Conservation (phyloP, 2,329 filamentous ascomycete genomes). For the Neoarthrinium moseri region DNA sequence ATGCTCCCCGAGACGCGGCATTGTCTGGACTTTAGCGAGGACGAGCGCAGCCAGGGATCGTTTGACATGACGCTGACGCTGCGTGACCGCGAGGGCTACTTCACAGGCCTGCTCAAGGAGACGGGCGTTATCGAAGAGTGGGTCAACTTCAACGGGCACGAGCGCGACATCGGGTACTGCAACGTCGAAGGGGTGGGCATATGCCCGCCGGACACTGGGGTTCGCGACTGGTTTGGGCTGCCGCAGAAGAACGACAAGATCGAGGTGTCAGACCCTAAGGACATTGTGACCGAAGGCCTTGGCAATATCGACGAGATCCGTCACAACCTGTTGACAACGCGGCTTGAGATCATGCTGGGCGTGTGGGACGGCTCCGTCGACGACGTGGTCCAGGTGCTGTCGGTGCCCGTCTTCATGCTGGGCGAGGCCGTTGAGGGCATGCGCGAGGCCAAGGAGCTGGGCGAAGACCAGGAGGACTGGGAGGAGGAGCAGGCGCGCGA, state of each 20-base stretch:
- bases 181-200: background rate
- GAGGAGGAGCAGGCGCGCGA: conserved; percentile 20
- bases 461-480: conserved; percentile 21
- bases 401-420: conserved; percentile 18
- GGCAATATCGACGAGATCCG: conserved; percentile 8
- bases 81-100: conserved; percentile 14
- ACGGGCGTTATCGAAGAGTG: conserved; percentile 19
- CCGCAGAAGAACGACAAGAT: conserved; percentile 12
- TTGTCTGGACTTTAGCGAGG: background rate
- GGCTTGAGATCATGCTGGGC: conserved; percentile 3
- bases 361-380: conserved; percentile 16
- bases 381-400: conserved; percentile 9
- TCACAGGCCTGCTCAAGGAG: conserved; percentile 15
- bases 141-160: conserved; percentile 15
- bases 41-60: conserved; percentile 10
- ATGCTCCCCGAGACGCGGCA: background rate
- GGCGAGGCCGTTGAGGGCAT: conserved; percentile 19
- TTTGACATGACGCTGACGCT: conserved; percentile 14
- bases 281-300: conserved; percentile 11
- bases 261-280: conserved; percentile 20
- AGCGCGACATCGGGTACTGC: background rate
- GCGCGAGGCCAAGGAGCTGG: conserved; percentile 18
- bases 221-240: conserved; percentile 13
- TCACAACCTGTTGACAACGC: conserved; percentile 6
- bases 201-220: conserved; percentile 10